Evolutionary conservation across 305 asterid genomes (phyloP), one percentile per base, ranked within the genome.

Genomic region (Fraxinus paxiana): DNA sequence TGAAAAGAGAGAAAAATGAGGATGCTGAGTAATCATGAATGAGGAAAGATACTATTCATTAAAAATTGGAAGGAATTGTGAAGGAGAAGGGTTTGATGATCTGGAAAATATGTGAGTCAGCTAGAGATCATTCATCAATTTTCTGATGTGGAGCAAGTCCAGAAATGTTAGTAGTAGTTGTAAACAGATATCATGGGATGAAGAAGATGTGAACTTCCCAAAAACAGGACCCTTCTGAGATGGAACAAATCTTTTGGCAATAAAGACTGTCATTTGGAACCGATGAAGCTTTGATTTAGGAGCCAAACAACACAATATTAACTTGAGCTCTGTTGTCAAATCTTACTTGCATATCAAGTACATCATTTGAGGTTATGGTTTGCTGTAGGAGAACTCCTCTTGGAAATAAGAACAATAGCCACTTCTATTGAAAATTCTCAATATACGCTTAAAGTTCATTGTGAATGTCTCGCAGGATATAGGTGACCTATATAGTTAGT

Each of bases 241-340:
- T 43, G 54, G 54, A 43, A 43, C 6, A 41, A 43, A 13, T 43
- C 54, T 43, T 43, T 13, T 43, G 54, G 54, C 54, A 43, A 43
- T 43, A 43, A 10, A 43, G 54, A 43, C 54, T 12, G 6, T 43
- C 54, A 2, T 43, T 43, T 41, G 17, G 46, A 41, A 38, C 76
- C 18, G 13, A 78, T 78, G 81, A 13, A 15, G 13, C 46, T 61
- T 75, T 24, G 35, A 78, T 38, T 61, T 78, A 17, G 75, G 46
- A 63, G 67, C 75, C 43, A 26, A 54, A n/a, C 22, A 15, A 54
- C 65, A 54, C 24, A 54, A 17, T 54, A 54, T 54, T 17, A 54
- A 15, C 22, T 54, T 22, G 65, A 17, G 65, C 9, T 15, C 65
- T n/a, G 6, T 54, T 54, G 65, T 54, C 65, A 54, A 6, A 15